Percentiles rank a stretch among this genome's conserved stretches.
phyloP scores from a whole-genome alignment of 1,284 basidiomycete species.

The Malassezia dermatis region DNA sequence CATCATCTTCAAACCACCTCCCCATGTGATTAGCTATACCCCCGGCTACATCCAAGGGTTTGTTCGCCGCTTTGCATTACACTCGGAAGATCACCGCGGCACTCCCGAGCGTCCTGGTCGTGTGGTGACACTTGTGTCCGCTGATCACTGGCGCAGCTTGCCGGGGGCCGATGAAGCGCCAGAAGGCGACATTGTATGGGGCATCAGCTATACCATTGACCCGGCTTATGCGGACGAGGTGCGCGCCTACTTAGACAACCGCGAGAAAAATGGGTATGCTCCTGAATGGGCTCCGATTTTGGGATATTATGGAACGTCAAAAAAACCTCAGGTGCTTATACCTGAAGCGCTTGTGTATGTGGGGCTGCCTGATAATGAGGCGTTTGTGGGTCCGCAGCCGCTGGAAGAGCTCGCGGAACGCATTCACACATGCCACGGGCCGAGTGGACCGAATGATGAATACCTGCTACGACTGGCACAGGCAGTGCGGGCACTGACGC shows the following conservation, averaged over 20 bases:
- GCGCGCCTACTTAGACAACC: slow-evolving; percentile 67
- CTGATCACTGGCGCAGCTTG: slow-evolving; percentile 60
- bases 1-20: slow-evolving; percentile 47
- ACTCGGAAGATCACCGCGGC: slow-evolving; percentile 66
- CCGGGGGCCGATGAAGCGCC: slow-evolving; percentile 51
- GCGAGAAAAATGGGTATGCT: slow-evolving; percentile 60
- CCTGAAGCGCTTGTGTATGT: slow-evolving; percentile 61
- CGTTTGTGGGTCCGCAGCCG: slow-evolving; percentile 70
- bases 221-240: slow-evolving; percentile 63
- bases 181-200: slow-evolving; percentile 60
- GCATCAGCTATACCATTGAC: slow-evolving; percentile 72
- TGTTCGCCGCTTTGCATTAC: slow-evolving; percentile 72
- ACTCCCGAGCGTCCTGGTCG: slow-evolving; percentile 53
- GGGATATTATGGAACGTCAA: not conserved
- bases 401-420: slow-evolving; percentile 58
- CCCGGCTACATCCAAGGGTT: slow-evolving; percentile 75
- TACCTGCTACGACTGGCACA: slow-evolving; percentile 65
- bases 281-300: slow-evolving; percentile 25
- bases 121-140: slow-evolving; percentile 77
- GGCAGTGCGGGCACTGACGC: slow-evolving; percentile 61
- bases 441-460: slow-evolving; percentile 72
- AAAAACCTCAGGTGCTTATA: slow-evolving; percentile 50
- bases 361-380: slow-evolving; percentile 64
- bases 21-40: slow-evolving; percentile 39
- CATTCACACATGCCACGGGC: slow-evolving; percentile 66